Percentiles rank a stretch among this genome's conserved stretches.
phyloP scores from a whole-genome alignment of 805 yeast species.

The Candida cerambycidarum region DNA sequence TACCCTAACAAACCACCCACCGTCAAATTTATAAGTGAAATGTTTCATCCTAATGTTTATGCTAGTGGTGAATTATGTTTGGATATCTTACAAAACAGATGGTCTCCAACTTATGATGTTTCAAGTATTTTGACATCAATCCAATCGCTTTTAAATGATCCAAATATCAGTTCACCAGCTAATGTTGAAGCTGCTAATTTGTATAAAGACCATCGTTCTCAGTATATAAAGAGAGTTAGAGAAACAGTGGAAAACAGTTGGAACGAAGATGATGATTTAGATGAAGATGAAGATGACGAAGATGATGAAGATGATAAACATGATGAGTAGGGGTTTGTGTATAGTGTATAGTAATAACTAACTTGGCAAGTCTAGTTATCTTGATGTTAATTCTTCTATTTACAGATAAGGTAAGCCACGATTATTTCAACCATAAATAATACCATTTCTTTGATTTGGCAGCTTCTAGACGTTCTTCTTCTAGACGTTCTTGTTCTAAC shows the following conservation, averaged over 20 bases:
- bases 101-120: slow-evolving; percentile 99
- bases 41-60: slow-evolving; percentile 98
- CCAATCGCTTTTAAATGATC: slow-evolving; percentile 90
- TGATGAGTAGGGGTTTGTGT: slow-evolving; percentile 13
- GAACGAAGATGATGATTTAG: slow-evolving; percentile 74
- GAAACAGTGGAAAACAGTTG: slow-evolving; percentile 94
- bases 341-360: slow-evolving; percentile 1
- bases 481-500: slow-evolving; percentile 17
- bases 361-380: neutral
- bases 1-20: slow-evolving; percentile 96
- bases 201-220: slow-evolving; percentile 92
- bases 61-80: slow-evolving; percentile 94
- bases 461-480: slow-evolving; percentile 14
- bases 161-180: slow-evolving; percentile 95
- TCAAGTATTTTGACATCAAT: slow-evolving; percentile 92
- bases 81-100: slow-evolving; percentile 92
- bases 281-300: slow-evolving; percentile 31
- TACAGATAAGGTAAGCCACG: neutral
- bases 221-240: slow-evolving; percentile 85
- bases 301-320: no score
- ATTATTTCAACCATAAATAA: slow-evolving; percentile 47
- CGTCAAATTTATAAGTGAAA: slow-evolving; percentile 86
- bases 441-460: slow-evolving; percentile 48
- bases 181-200: slow-evolving; percentile 96
- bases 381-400: neutral